Conservation (phyloP, 768 basidiomycete genomes). For the Exsudoporus frostii region DNA sequence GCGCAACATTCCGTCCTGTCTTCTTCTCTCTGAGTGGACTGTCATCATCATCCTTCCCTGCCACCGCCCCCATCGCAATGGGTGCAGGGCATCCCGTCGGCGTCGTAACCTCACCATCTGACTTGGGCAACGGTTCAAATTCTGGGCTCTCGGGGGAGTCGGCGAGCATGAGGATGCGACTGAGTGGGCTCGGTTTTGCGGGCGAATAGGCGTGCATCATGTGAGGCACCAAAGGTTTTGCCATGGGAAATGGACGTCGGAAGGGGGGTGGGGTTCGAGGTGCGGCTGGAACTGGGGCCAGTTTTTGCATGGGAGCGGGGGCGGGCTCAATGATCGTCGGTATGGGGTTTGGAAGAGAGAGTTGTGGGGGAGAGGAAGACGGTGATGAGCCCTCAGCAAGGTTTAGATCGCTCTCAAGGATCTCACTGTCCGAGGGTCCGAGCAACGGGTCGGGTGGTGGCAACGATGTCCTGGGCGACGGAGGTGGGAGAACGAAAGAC, state of each 20-base stretch:
- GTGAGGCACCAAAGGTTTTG: conserved; percentile 63
- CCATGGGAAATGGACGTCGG: conserved; percentile 59
- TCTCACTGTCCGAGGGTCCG: conserved; percentile 19
- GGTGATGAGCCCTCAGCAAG: background rate
- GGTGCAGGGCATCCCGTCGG: conserved; percentile 23
- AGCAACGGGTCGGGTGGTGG: conserved; percentile 42
- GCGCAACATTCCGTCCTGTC: conserved; percentile 31
- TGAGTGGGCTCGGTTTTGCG: conserved; percentile 74
- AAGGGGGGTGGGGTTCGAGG: conserved; percentile 23
- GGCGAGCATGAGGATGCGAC: conserved; percentile 70
- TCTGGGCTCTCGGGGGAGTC: conserved; percentile 52
- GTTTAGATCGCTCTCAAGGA: conserved; percentile 12
- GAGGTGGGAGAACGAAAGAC: conserved; percentile 76
- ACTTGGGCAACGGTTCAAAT: background rate
- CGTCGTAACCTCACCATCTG: conserved; percentile 21
- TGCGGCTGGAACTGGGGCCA: background rate
- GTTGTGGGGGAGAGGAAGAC: background rate
- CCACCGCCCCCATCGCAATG: conserved; percentile 1
- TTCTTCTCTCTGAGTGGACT: conserved; percentile 55
- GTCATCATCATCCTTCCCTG: conserved; percentile 44
- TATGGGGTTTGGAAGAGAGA: conserved; percentile 13
- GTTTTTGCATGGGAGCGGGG: conserved; percentile 5
- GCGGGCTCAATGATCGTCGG: conserved; percentile 21
- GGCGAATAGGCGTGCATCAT: conserved; percentile 85
- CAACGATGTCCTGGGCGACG: conserved; percentile 65